Percentiles rank a stretch among this genome's conserved stretches.
Conservation (phyloP, 164 flowering plant genomes). For the Pachysandra terminalis region DNA sequence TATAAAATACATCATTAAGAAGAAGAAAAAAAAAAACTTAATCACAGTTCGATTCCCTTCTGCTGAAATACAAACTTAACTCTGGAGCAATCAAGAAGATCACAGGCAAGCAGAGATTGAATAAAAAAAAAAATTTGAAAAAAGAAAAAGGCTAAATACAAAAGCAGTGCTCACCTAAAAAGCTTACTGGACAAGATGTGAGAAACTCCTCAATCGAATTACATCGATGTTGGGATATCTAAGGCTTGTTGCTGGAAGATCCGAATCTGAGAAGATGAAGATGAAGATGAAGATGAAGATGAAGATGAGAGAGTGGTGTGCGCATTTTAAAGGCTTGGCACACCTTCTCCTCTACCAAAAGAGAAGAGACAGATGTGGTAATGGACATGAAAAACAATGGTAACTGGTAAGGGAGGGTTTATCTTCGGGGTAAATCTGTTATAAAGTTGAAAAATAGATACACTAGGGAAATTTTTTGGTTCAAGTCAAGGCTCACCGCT, state of each 20-base stretch:
- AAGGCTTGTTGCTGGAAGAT: neutral
- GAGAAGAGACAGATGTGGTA: neutral
- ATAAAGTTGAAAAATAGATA: neutral
- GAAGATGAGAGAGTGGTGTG: neutral
- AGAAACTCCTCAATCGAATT: conserved; percentile 11
- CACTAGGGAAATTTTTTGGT: too few relatives aligned
- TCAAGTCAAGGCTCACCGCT: too few relatives aligned
- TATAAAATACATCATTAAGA: neutral
- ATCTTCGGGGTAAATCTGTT: neutral
- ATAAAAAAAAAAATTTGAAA: neutral
- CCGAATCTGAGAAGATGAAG: neutral
- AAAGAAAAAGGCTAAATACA: too few relatives aligned
- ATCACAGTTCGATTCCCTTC: neutral
- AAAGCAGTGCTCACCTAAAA: conserved; percentile 13
- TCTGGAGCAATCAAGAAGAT: neutral
- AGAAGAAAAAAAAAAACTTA: neutral
- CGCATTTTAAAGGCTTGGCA: neutral
- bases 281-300: too few relatives aligned
- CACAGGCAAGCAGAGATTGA: neutral
- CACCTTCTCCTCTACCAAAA: neutral
- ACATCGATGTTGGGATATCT: neutral
- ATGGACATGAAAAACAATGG: neutral
- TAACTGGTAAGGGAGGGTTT: neutral
- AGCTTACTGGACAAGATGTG: neutral
- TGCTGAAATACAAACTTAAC: neutral